Evolutionary conservation across 2,329 filamentous ascomycete genomes (phyloP).

Genomic region (Diaporthe sp.): DNA sequence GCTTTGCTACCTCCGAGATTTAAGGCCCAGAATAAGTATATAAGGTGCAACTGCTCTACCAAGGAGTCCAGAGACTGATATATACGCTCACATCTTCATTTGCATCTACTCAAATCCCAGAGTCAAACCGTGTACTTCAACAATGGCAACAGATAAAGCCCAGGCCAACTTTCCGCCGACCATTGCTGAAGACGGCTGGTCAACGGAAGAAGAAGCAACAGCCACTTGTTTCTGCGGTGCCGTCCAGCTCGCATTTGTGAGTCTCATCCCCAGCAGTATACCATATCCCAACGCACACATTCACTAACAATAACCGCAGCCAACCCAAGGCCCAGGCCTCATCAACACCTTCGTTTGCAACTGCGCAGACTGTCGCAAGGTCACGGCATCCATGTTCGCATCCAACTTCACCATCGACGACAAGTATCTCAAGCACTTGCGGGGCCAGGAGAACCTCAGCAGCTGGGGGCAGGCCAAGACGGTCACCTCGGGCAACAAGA

Average conservation of each 20-base stretch:
- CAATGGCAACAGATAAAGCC: constrained; percentile 39
- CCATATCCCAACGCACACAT: background rate
- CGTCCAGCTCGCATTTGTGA: constrained; percentile 64
- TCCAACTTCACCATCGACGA: constrained; percentile 65
- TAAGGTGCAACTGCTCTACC: background rate
- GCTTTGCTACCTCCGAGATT: background rate
- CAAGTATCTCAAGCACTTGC: constrained; percentile 56
- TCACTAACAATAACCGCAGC: constrained; percentile 44
- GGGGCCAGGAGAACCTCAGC: constrained; percentile 62
- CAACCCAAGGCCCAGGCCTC: constrained; percentile 56
- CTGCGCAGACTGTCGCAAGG: constrained; percentile 70
- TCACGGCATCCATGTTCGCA: constrained; percentile 71
- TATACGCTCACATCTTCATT: background rate
- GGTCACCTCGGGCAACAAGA: constrained; percentile 56
- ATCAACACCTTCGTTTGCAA: constrained; percentile 66
- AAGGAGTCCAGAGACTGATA: background rate
- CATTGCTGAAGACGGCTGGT: constrained; percentile 54
- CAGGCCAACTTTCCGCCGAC: constrained; percentile 51
- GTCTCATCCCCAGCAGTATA: constrained; percentile 36
- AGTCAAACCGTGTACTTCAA: background rate
- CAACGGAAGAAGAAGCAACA: constrained; percentile 58
- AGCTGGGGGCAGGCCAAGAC: constrained; percentile 58
- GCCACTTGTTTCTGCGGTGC: constrained; percentile 69
- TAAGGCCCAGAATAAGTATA: background rate
- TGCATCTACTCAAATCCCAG: background rate